Base-by-base conservation (phyloP, 768 basidiomycete species). In the Coprinopsis strossmayeri region DNA sequence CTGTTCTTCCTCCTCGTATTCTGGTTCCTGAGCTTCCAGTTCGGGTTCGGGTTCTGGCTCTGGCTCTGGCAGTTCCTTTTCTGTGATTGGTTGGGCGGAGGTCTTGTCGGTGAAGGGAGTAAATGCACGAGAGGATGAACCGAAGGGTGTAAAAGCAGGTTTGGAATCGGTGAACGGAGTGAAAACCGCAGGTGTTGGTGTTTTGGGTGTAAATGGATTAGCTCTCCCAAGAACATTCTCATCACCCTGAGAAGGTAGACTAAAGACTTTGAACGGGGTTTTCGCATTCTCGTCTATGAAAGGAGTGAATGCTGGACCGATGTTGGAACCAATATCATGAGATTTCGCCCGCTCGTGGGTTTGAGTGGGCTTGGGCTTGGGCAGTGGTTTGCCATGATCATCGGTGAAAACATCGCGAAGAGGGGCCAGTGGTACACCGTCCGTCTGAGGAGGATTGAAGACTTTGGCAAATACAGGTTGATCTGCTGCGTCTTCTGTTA, bases 191-290 rank as follows among this genome's bases (percentile, higher is more conserved):
- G 46, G 46, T 35, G 51, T 60, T 11, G 66, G 64, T 5, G 70
- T 70, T 53, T 79, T 78, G 21, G 76, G 73, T 17, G 76, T 72
- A 50, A 74, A 74, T 4, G 64, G 63, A 52, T 67, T 66, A 17
- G 41, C 34, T n/a, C 21, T 26, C 5, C 47, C 51, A 34, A 48
- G 52, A 23, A 63, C 70, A 50, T 76, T 73, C 21, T 63, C 59
- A 39, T 73, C 69, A 9, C 45, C 32, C 34, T 72, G 70, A 0
- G 81, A 81, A n/a, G 84, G 87, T 13, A 83, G 77, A 50, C 79
- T 85, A 63, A 90, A 90, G 17, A 90, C 87, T 53, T 84, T 70
- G 71, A 71, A 78, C 2, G 78, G 74, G 5, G 76, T 73, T 45
- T 65, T 64, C n/a, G 63, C 64, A 52, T 67, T 71, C 47, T 74